Conservation (phyloP, 306 rosid genomes). For the Hippophae rhamnoides region DNA sequence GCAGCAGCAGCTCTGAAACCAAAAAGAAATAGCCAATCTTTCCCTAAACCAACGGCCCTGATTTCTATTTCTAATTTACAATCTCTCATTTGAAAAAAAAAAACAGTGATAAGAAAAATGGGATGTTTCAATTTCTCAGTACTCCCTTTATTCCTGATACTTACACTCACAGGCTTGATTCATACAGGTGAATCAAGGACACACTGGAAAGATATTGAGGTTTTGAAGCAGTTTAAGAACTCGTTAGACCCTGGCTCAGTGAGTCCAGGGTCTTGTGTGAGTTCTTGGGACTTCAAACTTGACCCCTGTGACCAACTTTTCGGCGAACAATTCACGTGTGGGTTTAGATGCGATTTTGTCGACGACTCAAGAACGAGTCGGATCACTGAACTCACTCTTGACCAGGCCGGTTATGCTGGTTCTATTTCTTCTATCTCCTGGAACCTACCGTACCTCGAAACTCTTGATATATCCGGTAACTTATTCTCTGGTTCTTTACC, state of each 20-base stretch:
- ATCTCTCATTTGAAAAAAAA: not conserved
- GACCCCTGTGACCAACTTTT: slow-evolving; percentile 84
- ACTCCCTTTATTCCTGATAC: slow-evolving; percentile 8
- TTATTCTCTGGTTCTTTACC: slow-evolving; percentile 58
- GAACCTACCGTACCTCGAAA: slow-evolving; percentile 59
- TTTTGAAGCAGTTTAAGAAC: slow-evolving; percentile 42
- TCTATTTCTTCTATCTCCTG: slow-evolving; percentile 35
- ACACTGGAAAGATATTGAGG: slow-evolving; percentile 42
- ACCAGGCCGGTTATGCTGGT: slow-evolving; percentile 72
- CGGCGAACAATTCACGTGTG: slow-evolving; percentile 60
- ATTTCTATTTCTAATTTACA: slow-evolving; percentile 1
- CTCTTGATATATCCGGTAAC: slow-evolving; percentile 62
- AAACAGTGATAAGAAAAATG: slow-evolving; percentile 25
- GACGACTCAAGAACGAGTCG: slow-evolving; percentile 36
- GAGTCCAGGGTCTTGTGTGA: slow-evolving; percentile 47
- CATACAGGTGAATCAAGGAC: slow-evolving; percentile 40
- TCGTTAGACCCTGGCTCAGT: slow-evolving; percentile 32
- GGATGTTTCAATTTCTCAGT: slow-evolving; percentile 4
- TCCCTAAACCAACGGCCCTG: slow-evolving; percentile 22
- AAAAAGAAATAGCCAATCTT: not conserved
- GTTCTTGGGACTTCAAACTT: slow-evolving; percentile 59
- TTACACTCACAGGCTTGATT: not conserved
- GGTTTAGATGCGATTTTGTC: slow-evolving; percentile 56
- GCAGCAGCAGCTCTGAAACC: not conserved
- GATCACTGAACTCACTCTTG: slow-evolving; percentile 70